phyloP scores from a whole-genome alignment of 306 rosid species.

The Cicer yamashitae region DNA sequence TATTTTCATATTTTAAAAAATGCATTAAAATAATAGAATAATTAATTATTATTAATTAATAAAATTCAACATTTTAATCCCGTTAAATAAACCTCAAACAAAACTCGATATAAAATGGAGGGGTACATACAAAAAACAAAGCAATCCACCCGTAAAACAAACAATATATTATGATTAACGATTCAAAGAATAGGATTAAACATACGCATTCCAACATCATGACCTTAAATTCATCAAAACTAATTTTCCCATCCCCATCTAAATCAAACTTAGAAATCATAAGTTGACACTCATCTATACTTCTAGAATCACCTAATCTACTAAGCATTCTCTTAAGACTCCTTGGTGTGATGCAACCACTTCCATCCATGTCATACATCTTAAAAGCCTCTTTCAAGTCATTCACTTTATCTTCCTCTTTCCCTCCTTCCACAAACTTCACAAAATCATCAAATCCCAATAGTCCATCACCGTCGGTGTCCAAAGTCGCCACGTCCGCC shows the following conservation, averaged over 20 bases:
- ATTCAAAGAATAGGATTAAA: constrained; percentile 1
- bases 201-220: constrained; percentile 63
- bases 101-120: too few species aligned
- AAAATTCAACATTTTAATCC: too few species aligned
- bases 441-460: constrained; percentile 73
- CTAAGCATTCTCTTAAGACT: constrained; percentile 75
- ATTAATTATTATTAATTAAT: too few species aligned
- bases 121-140: background rate
- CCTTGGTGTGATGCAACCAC: constrained; percentile 75
- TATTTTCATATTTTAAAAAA: too few species aligned
- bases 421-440: constrained; percentile 69
- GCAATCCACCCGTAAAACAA: background rate
- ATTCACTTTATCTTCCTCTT: constrained; percentile 72
- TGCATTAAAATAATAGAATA: too few species aligned
- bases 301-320: constrained; percentile 72
- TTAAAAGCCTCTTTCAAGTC: constrained; percentile 74
- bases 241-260: constrained; percentile 80
- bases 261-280: constrained; percentile 82
- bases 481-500: constrained; percentile 54
- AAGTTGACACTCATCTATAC: constrained; percentile 57
- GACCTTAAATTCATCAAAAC: constrained; percentile 76
- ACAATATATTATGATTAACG: background rate
- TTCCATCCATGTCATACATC: constrained; percentile 79
- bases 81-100: too few species aligned
- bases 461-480: constrained; percentile 66